These are phyloP conservation scores for Daldinia sp. DNA, from an alignment of 2,329 filamentous ascomycete genomes.

Conservation along the genomic window DNA sequence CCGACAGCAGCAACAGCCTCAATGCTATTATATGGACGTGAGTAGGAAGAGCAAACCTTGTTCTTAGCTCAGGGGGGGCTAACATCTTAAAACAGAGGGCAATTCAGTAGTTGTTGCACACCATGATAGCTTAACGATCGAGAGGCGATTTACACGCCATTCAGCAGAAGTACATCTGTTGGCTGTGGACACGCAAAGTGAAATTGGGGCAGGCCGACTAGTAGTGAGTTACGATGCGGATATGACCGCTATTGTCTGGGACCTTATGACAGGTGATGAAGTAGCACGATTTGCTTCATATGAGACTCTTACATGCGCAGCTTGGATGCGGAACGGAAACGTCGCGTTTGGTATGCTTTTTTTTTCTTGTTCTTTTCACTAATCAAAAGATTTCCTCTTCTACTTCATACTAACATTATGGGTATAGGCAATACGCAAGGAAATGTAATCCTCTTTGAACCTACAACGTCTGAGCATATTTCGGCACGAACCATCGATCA, in stretches of 20 bases:
- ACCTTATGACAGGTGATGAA: constrained; percentile 90
- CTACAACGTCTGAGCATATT: constrained; percentile 90
- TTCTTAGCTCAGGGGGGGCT: constrained; percentile 9
- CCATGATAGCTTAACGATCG: constrained; percentile 91
- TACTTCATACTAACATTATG: constrained; percentile 42
- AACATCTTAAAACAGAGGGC: constrained; percentile 65
- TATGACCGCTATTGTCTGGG: constrained; percentile 96
- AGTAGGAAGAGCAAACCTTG: constrained; percentile 34
- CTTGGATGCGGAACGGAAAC: constrained; percentile 98
- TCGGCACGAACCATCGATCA: constrained; percentile 90
- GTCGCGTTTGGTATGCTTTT: constrained; percentile 86
- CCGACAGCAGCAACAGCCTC: constrained; percentile 92
- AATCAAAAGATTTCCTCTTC: constrained; percentile 28
- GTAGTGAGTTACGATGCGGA: constrained; percentile 94
- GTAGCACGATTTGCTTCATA: constrained; percentile 93
- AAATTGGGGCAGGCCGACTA: constrained; percentile 83
- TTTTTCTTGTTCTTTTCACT: constrained; percentile 18
- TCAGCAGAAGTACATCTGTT: constrained; percentile 85
- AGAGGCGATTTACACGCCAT: constrained; percentile 86
- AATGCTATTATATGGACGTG: constrained; percentile 84
- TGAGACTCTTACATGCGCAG: constrained; percentile 83
- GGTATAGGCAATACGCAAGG: constrained; percentile 86
- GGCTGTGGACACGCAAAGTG: constrained; percentile 90
- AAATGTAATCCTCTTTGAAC: constrained; percentile 94
- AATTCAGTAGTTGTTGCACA: constrained; percentile 86